Base-by-base conservation (phyloP, 1,139 yeast species). In the Pichia sp. region DNA sequence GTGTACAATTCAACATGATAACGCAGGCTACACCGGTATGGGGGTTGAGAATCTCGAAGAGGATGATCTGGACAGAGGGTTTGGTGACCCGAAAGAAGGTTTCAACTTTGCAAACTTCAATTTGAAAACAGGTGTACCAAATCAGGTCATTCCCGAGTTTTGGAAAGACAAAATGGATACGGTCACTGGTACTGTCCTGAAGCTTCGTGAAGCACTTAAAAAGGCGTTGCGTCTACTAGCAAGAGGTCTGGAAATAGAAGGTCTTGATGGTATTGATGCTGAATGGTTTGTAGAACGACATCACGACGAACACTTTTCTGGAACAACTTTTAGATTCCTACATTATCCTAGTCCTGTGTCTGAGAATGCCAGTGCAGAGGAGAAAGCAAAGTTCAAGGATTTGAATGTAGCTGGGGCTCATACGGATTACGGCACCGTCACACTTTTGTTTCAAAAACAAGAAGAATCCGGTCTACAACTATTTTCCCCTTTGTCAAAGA, bases 21-120 rank as follows among this genome's bases (percentile, higher is more conserved):
- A 79, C 60, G 73, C 74, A 53, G 84, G 84, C 2, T 79, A 79
- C 59, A 75, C 80, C 3, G 69, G 70, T 39, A 69, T 72, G 52
- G 82, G 82, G 1, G 78, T 72, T 21, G 84, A 79, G 60, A 78
- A 76, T 53, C 69, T 79, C 55, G 83, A 79, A 57, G 81, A 80
- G 16, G 62, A 62, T 31, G 61, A 67, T 34, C 70, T 72, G 12
- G 73, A 69, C 46, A 77, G 73, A 53, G 67, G 68, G 43, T 60
- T 62, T 45, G 82, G 83, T 4, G 84, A 79, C 60, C 83, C 83
- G n/a, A 79, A 60, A 40, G 63, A 60, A 51, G 60, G 61, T 39
- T 68, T 77, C 58, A 79, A 79, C 56, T 71, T 79, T 55, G 69
- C 75, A 39, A 60, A 64, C 22, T 62, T 78, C 55, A 66, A 78